Conservation (phyloP, 805 yeast genomes). For the Wickerhamiella vanderwaltii region DNA sequence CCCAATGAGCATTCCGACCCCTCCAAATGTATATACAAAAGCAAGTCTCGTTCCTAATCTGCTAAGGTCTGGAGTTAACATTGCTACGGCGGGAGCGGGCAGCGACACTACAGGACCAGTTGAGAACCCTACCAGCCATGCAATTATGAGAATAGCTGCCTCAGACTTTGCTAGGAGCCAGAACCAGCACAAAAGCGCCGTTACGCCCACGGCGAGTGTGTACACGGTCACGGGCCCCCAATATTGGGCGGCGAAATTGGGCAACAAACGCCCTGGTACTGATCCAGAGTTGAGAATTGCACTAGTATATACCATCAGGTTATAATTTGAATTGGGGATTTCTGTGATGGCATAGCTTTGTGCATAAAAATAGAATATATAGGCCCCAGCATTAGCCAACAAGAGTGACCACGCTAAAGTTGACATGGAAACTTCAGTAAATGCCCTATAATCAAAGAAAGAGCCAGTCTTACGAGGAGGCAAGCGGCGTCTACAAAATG, state of each 20-base stretch:
- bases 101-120: constrained; percentile 27
- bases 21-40: constrained; percentile 41
- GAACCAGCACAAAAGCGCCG: constrained; percentile 23
- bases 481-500: constrained; percentile 23
- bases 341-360: constrained; percentile 24
- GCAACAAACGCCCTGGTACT: constrained; percentile 38
- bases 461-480: constrained; percentile 24
- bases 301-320: constrained; percentile 22
- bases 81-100: constrained; percentile 26
- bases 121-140: constrained; percentile 25
- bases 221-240: constrained; percentile 36
- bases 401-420: constrained; percentile 20
- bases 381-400: constrained; percentile 26
- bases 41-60: constrained; percentile 40
- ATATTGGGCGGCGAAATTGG: constrained; percentile 37
- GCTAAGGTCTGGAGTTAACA: constrained; percentile 22
- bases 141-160: constrained; percentile 26
- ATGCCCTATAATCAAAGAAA: constrained; percentile 21
- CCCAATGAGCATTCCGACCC: constrained; percentile 34
- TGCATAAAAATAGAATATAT: constrained; percentile 27
- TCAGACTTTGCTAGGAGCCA: constrained; percentile 28
- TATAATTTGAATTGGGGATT: not conserved
- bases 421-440: constrained; percentile 22
- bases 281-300: constrained; percentile 31
- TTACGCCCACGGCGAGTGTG: constrained; percentile 23